phyloP scores from a whole-genome alignment of 805 yeast species.

The Yamadazyma scolyti region DNA sequence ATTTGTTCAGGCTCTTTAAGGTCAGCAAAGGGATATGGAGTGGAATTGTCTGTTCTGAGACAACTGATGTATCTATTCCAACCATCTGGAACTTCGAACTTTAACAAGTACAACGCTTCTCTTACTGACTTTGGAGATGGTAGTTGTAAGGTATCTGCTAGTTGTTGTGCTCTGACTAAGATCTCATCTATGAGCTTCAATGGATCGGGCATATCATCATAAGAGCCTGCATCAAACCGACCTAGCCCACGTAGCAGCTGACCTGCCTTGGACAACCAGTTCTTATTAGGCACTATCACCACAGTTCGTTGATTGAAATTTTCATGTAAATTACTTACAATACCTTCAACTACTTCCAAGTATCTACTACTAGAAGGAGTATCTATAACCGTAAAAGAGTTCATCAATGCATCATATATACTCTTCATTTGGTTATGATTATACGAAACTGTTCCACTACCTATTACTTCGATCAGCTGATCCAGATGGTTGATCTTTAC shows the following conservation, averaged over 20 bases:
- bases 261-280: too few species aligned
- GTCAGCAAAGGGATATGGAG: conserved; percentile 3
- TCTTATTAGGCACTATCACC: conserved; percentile 6
- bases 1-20: background rate
- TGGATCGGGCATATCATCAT: conserved; percentile 1
- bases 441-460: too few species aligned
- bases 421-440: conserved; percentile 1
- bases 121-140: too few species aligned
- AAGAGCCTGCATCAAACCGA: too few species aligned
- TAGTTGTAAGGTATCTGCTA: conserved; percentile 1
- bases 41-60: background rate
- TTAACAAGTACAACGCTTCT: conserved; percentile 2
- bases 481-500: too few species aligned
- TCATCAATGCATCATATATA: conserved; percentile 1
- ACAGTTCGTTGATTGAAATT: conserved; percentile 5
- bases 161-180: background rate
- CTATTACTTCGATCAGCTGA: too few species aligned
- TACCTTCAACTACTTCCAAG: conserved; percentile 1
- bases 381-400: conserved; percentile 1
- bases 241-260: too few species aligned
- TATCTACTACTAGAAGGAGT: conserved; percentile 1
- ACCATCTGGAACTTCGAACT: conserved; percentile 1
- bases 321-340: conserved; percentile 1
- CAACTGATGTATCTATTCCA: conserved; percentile 1
- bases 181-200: conserved; percentile 2